Base-by-base conservation (phyloP, 768 basidiomycete genomes). In the Termitomyces bulborhizus region DNA sequence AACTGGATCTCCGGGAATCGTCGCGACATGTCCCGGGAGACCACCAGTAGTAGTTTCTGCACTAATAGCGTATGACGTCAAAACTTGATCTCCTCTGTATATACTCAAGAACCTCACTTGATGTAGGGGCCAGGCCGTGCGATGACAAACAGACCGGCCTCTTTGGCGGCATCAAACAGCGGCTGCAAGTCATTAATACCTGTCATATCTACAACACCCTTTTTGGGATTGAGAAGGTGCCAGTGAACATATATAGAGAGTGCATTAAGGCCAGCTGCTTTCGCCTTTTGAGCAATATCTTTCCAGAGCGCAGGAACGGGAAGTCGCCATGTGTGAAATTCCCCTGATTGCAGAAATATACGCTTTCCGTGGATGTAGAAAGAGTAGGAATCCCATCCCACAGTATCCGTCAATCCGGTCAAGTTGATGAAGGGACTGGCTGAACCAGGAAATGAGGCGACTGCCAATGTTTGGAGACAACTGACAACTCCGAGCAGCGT, bases 231-330 rank as follows among this genome's bases (percentile, higher is more conserved):
- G 21, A 58, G 51, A 31, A 61, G 60, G 21, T 56, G 54, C 60
- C 60, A 61, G 31, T 61, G 60, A 40, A 61, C 44, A 49, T 61
- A 61, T 18, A 61, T 56, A 34, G 60, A 61, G 24, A 61, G 46
- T 16, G 54, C 43, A 43, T 61, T 61, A 12, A 61, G 48, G 16
- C 60, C 60, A 39, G 60, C 56, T 1, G 60, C 60, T 49, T 60
- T 61, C 11, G 57, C 57, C 34, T 61, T 61, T 24, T 61, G 60
- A 27, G 40, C 36, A 26, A 61, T 56, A 42, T 61, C 60, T 47
- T 56, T 61, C 60, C 60, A 61, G 13, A 61, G 49, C 7, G 49
- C 42, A 1, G 57, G 57, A 42, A 57, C 55, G 37, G 60, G 60
- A 34, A 61, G 55, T 45, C 60, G 46, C 60, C 60, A 61, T 7